phyloP scores from a whole-genome alignment of 73 alveolate genomes.

The Tetrahymena malaccensis region DNA sequence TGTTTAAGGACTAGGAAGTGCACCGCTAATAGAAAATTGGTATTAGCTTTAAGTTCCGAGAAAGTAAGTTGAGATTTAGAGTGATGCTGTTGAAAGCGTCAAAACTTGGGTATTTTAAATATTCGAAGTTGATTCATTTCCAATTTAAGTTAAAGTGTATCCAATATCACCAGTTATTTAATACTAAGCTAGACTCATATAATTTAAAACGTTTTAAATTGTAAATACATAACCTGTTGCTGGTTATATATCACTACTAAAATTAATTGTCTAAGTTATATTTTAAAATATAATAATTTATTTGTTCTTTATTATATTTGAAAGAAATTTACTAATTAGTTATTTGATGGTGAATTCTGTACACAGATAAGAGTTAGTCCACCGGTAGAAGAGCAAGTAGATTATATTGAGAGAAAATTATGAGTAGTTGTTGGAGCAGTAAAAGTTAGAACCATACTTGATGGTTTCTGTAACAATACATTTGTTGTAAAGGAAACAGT shows the following conservation, averaged over 20 bases:
- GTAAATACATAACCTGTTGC: background rate
- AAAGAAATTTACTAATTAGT: background rate
- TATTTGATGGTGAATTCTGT: background rate
- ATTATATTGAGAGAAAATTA: background rate
- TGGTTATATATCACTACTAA: background rate
- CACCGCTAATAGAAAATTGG: background rate
- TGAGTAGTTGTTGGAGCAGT: background rate
- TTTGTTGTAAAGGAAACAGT: background rate
- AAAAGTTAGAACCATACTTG: background rate
- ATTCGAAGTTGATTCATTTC: background rate
- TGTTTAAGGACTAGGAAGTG: background rate
- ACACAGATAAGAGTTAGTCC: background rate
- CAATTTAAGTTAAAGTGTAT: background rate
- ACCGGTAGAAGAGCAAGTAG: background rate
- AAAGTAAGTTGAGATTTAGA: background rate
- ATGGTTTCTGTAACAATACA: background rate
- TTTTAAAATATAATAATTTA: background rate
- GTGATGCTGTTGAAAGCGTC: background rate
- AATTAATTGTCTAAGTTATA: background rate
- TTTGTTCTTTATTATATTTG: background rate
- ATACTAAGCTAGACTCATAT: background rate
- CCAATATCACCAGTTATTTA: background rate
- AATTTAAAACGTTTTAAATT: background rate
- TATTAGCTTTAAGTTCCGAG: background rate
- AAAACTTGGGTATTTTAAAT: background rate